Percentiles rank a stretch among this genome's conserved stretches.
phyloP scores from a whole-genome alignment of 768 basidiomycete genomes.

The Clathrus columnatus region DNA sequence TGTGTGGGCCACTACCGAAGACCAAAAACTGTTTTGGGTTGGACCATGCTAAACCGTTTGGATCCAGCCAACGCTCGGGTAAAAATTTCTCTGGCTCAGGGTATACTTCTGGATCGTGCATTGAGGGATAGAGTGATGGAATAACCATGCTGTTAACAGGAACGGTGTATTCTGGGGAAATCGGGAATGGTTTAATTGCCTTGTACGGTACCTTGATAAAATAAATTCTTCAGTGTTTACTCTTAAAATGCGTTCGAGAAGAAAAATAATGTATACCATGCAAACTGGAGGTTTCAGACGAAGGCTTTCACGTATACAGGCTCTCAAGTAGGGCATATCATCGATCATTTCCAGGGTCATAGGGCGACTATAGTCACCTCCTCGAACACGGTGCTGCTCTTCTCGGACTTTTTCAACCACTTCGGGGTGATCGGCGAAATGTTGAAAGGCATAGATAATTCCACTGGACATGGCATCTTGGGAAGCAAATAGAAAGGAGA shows the following conservation, averaged over 20 bases:
- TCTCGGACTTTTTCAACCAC: constrained; percentile 80
- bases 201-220: constrained; percentile 78
- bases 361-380: constrained; percentile 64
- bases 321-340: constrained; percentile 85
- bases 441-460: constrained; percentile 93
- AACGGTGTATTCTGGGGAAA: constrained; percentile 84
- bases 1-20: constrained; percentile 89
- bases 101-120: constrained; percentile 84
- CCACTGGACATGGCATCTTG: constrained; percentile 99
- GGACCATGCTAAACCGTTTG: constrained; percentile 62
- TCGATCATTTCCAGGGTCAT: constrained; percentile 86
- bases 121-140: constrained; percentile 84
- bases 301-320: constrained; percentile 90
- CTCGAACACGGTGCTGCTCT: constrained; percentile 81
- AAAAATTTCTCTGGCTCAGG: constrained; percentile 74
- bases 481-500: constrained; percentile 93
- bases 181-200: constrained; percentile 83
- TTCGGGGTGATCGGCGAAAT: constrained; percentile 87
- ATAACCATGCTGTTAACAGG: constrained; percentile 91
- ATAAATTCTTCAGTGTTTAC: constrained; percentile 10
- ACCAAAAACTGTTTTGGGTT: constrained; percentile 95
- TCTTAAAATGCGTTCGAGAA: not conserved
- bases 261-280: constrained; percentile 52
- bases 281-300: constrained; percentile 89
- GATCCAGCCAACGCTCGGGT: constrained; percentile 92